Base-by-base conservation (phyloP, 2,329 filamentous ascomycete genomes). In the Penicillium nordicum region DNA sequence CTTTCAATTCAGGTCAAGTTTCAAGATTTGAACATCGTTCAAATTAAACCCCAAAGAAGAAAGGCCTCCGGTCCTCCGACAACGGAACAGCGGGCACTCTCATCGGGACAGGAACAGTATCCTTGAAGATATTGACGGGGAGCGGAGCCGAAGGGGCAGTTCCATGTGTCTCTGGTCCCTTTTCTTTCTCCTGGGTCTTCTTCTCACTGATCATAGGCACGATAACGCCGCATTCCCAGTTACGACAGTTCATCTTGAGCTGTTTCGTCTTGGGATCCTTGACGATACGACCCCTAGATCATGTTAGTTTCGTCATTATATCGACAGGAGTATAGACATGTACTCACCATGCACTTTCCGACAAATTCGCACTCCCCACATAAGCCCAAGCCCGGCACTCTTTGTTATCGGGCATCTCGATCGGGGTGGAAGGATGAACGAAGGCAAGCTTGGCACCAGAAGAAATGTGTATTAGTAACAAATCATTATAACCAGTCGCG, bases 151-250 rank as follows among this genome's bases (percentile, higher is more conserved):
- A 23, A 18, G 27, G 1, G 23, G 14, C 16, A 2, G 27, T 4
- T 6, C 12, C 29, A 23, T 30, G 8, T 0, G 11, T 16, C 5
- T 34, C 50, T 2, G 18, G 10, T 9, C n/a, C 27, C 23, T 45
- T 44, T 2, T 14, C 27, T 36, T 52, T 74, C 5, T 74, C 71
- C 69, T 78, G 8, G 0, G 44, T 57, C 49, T 53, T 53, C n/a
- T 61, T 59, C 16, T 64, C 51, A 4, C 47, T 42, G 29, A 63
- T 65, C 25, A 89, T 78, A 10, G 87, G 85, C 40, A 97, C 71
- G 25, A 97, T 66, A 1, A 99, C 89, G 36, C 94, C 94, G 69
- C 92, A 96, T 75, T 97, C 94, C 92, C 93, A 97, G 72, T 97
- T 99, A 53, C 89, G 86, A 72, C 89, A 92, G 60, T 83, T 92